A percentile compares a stretch with the other conserved stretches of the same genome.
Conservation (phyloP, 2,329 filamentous ascomycete genomes). For the Didymella pinodella region DNA sequence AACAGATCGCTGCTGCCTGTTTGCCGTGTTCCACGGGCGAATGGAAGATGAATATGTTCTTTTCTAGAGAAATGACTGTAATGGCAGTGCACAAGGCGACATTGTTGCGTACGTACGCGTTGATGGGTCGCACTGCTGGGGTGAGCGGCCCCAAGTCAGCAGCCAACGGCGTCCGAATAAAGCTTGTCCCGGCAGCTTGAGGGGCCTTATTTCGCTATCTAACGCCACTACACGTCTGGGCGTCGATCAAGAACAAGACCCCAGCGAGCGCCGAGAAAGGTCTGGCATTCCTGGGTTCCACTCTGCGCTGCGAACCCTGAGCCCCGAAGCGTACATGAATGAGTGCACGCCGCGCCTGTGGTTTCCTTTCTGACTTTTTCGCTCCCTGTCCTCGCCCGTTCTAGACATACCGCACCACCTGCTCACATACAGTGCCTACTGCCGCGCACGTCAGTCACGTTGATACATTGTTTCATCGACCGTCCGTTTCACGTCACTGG, state of each 20-base stretch:
- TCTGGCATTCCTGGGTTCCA: constrained; percentile 33
- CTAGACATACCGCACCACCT: constrained; percentile 11
- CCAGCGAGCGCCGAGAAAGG: constrained; percentile 43
- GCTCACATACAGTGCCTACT: constrained; percentile 12
- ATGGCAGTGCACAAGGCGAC: constrained; percentile 7
- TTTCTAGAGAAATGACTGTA: neutral
- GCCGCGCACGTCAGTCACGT: constrained; percentile 23
- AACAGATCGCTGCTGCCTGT: constrained; percentile 17
- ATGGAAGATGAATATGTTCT: neutral
- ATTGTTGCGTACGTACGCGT: constrained; percentile 20
- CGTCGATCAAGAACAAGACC: constrained; percentile 45
- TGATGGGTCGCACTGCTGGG: constrained; percentile 24
- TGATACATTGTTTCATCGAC: constrained; percentile 31
- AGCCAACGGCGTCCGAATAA: constrained; percentile 49
- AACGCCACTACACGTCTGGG: constrained; percentile 48
- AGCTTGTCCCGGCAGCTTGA: constrained; percentile 48
- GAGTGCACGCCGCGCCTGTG: constrained; percentile 30
- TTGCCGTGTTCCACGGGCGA: neutral
- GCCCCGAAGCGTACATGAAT: constrained; percentile 34
- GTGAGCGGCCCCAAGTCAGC: constrained; percentile 31
- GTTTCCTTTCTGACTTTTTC: constrained; percentile 25
- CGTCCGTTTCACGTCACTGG: constrained; percentile 32
- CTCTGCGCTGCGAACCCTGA: constrained; percentile 16
- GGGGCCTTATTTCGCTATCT: constrained; percentile 48
- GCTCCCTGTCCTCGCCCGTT: constrained; percentile 19